A percentile compares a stretch with the other conserved stretches of the same genome.
phyloP scores from a whole-genome alignment of 768 basidiomycete species.

The Coprinopsis strossmayeri region DNA sequence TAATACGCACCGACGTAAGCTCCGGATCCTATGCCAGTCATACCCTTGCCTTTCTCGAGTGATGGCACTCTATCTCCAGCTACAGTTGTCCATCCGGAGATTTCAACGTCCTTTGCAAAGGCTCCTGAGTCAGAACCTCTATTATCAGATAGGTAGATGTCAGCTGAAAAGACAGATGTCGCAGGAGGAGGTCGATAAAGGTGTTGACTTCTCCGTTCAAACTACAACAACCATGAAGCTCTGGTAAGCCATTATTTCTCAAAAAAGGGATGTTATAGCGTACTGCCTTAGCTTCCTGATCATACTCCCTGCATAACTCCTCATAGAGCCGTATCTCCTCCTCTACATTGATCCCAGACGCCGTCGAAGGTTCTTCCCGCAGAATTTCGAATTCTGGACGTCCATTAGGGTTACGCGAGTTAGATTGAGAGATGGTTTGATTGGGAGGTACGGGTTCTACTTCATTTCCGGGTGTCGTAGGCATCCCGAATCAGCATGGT shows the following conservation, averaged over 20 bases:
- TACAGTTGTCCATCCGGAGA: constrained; percentile 67
- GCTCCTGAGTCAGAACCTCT: constrained; percentile 28
- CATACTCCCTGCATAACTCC: constrained; percentile 13
- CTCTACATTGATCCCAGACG: not conserved
- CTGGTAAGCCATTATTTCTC: no score
- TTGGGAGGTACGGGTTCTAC: no score
- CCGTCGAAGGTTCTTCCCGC: not conserved
- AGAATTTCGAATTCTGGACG: not conserved
- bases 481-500: no score
- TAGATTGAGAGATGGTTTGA: no score
- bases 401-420: no score
- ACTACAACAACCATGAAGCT: no score
- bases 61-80: constrained; percentile 31
- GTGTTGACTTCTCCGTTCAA: not conserved
- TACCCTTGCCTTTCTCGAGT: constrained; percentile 10
- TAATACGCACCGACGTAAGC: constrained; percentile 66
- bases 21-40: constrained; percentile 29
- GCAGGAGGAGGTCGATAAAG: constrained; percentile 11
- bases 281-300: constrained; percentile 18
- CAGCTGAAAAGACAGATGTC: constrained; percentile 53
- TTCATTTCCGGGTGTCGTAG: no score
- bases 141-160: constrained; percentile 66
- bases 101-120: constrained; percentile 61
- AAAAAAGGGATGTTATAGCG: constrained; percentile 3
- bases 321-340: not conserved